Conservation (phyloP, 805 yeast species). For the Cyberlindnera xylosilytica region DNA sequence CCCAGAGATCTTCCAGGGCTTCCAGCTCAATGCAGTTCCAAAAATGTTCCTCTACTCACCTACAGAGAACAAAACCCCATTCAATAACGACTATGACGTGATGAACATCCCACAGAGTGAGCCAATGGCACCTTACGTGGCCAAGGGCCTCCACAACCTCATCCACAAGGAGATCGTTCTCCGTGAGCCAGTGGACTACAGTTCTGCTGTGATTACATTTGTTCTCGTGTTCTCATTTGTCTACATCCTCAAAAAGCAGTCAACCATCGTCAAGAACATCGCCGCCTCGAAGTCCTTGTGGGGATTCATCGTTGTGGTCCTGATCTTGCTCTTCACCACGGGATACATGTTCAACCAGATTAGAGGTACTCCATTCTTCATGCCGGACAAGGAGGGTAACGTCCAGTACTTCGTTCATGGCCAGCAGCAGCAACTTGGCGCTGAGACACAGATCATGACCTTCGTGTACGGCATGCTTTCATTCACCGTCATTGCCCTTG, state of each 20-base stretch:
- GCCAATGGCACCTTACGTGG: constrained; percentile 31
- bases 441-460: constrained; percentile 85
- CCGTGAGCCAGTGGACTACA: constrained; percentile 37
- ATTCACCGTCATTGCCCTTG: constrained; percentile 53
- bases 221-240: constrained; percentile 26
- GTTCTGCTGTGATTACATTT: constrained; percentile 32
- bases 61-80: constrained; percentile 40
- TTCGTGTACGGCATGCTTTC: constrained; percentile 70
- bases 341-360: constrained; percentile 95
- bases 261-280: constrained; percentile 36
- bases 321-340: constrained; percentile 67
- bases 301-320: constrained; percentile 64
- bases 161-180: constrained; percentile 25
- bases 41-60: constrained; percentile 63
- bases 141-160: constrained; percentile 26
- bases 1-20: constrained; percentile 39
- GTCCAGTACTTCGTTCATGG: constrained; percentile 50
- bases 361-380: constrained; percentile 58
- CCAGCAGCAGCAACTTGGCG: constrained; percentile 75
- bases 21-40: constrained; percentile 71
- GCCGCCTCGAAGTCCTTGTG: constrained; percentile 58
- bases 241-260: constrained; percentile 30
- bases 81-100: constrained; percentile 26
- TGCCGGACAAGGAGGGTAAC: constrained; percentile 36
- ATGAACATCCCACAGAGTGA: constrained; percentile 31